Evolutionary conservation across 2,329 filamentous ascomycete species (phyloP).

Genomic region (Xylogone sp.): DNA sequence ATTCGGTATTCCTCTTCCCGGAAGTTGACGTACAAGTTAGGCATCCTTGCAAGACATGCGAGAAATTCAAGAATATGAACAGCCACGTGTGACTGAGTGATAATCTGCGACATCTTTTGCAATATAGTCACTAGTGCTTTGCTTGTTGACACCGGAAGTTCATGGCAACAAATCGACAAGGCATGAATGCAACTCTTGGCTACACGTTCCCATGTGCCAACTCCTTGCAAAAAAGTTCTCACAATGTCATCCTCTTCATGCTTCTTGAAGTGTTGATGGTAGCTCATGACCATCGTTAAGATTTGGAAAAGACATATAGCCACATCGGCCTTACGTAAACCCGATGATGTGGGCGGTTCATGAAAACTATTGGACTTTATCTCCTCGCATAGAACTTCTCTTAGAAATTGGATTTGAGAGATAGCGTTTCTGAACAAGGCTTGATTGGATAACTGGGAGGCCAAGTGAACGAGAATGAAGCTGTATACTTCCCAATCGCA

Average conservation of each 20-base stretch:
- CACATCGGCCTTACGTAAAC: constrained; percentile 82
- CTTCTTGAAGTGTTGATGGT: constrained; percentile 80
- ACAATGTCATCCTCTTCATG: constrained; percentile 88
- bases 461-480: constrained; percentile 81
- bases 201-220: constrained; percentile 79
- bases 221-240: constrained; percentile 78
- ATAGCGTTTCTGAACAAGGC: constrained; percentile 74
- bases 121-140: constrained; percentile 83
- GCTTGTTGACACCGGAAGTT: constrained; percentile 81
- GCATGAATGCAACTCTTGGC: constrained; percentile 94
- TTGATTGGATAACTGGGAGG: constrained; percentile 86
- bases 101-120: constrained; percentile 91
- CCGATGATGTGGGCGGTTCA: constrained; percentile 75
- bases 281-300: constrained; percentile 84
- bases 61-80: constrained; percentile 96
- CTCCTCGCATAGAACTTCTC: constrained; percentile 76
- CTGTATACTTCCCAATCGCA: constrained; percentile 91
- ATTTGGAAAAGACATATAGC: constrained; percentile 85
- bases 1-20: constrained; percentile 88
- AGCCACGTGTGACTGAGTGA: constrained; percentile 87
- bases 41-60: constrained; percentile 80
- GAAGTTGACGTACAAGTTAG: constrained; percentile 82
- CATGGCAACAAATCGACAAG: constrained; percentile 90
- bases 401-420: constrained; percentile 70
- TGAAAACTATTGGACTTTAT: constrained; percentile 73